phyloP scores from a whole-genome alignment of 2,329 filamentous ascomycete genomes.

The Diaporthe longicolla region DNA sequence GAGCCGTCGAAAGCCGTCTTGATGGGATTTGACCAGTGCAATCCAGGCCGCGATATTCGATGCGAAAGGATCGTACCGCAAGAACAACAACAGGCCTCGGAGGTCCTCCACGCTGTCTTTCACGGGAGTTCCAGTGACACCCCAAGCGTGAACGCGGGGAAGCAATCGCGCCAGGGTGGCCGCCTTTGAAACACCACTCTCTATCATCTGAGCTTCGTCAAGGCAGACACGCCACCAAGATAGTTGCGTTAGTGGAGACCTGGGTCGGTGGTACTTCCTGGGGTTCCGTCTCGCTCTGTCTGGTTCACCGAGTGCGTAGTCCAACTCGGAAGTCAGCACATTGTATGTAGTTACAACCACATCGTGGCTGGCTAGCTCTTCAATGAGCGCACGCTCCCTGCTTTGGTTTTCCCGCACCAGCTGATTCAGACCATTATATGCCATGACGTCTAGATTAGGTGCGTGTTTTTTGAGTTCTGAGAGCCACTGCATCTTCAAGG shows the following conservation, averaged over 20 bases:
- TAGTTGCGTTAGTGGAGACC: slow-evolving; percentile 84
- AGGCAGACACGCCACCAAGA: slow-evolving; percentile 89
- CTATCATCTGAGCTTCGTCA: slow-evolving; percentile 92
- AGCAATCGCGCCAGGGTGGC: slow-evolving; percentile 85
- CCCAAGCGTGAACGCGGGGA: slow-evolving; percentile 90
- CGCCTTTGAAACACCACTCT: slow-evolving; percentile 87
- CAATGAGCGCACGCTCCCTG: slow-evolving; percentile 57
- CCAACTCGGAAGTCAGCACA: slow-evolving; percentile 83
- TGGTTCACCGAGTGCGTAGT: slow-evolving; percentile 80
- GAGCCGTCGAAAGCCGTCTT: slow-evolving; percentile 75
- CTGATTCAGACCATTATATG: slow-evolving; percentile 65
- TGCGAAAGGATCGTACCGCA: slow-evolving; percentile 83
- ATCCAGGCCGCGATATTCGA: slow-evolving; percentile 76
- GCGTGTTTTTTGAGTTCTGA: slow-evolving; percentile 72
- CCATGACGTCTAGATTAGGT: slow-evolving; percentile 67
- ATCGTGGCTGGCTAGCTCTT: slow-evolving; percentile 65
- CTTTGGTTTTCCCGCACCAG: slow-evolving; percentile 53
- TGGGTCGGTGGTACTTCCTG: slow-evolving; percentile 75
- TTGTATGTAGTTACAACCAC: slow-evolving; percentile 76
- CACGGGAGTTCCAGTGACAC: slow-evolving; percentile 90
- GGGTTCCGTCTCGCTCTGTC: slow-evolving; percentile 76
- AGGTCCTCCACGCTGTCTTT: slow-evolving; percentile 78
- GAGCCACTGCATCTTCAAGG: slow-evolving; percentile 73
- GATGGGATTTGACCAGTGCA: slow-evolving; percentile 72
- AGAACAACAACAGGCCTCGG: slow-evolving; percentile 84